Evolutionary conservation across 768 basidiomycete species (phyloP), one percentile per base, ranked within the genome.

Genomic region (Collybia sp.): DNA sequence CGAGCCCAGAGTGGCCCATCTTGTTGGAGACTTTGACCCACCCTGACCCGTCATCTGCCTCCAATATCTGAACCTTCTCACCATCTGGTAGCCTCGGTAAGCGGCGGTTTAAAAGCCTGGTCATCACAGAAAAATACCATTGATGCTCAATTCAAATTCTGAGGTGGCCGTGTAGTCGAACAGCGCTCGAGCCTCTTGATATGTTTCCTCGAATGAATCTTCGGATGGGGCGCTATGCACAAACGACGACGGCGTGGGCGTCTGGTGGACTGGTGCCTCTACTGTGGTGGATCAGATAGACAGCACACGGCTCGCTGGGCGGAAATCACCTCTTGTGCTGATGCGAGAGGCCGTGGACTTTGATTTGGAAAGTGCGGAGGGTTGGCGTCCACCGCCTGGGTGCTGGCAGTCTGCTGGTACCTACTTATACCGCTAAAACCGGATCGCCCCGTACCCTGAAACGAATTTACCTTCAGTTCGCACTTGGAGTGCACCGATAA

Each of bases 21-120:
- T 64, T 56, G 56, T 85, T 75, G 17, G 65, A 60, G 8, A 91
- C 85, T 59, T 92, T 92, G 10, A 86, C 77, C 90, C 89, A 92
- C 2, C 89, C 89, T 12, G 87, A 88, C 10, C 88, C 88, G 54
- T 91, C 90, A 49, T 93, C 88, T 49, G 82, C 77, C 58, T 93
- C 89, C 15, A 88, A 58, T 33, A 93, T 71, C 46, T 73, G 72
- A 12, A 94, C 83, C 3, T 58, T 61, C 33, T 67, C 61, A 19
- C 85, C 88, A 66, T 87, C 88, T 85, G 60, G 25, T 31, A 41
- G 46, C 53, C 45, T 35, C 18, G 12, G 16, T 35, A 46, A 32
- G 12, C 19, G 40, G 16, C 35, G 8, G 6, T 15, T 8, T 17
- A 54, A n/a, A n/a, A n/a, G 25, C 25, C 25, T 25, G 8, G 25